These are phyloP conservation scores for Xylariaceae sp. DNA, from an alignment of 2,329 filamentous ascomycete species.

Conservation along the genomic window DNA sequence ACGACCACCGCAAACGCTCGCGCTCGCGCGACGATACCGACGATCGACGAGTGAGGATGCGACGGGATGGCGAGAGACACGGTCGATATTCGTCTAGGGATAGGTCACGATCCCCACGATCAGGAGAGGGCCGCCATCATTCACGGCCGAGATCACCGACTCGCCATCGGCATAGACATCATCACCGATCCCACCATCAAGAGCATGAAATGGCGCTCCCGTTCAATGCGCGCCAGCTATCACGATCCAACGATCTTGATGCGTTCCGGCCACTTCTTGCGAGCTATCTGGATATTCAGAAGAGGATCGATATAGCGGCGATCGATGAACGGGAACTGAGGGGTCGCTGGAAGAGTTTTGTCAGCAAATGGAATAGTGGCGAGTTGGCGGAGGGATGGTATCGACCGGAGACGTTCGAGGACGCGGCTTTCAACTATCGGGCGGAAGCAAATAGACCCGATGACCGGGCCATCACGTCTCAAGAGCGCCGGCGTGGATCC, in stretches of 20 bases:
- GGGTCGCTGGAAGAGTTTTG: conserved; percentile 90
- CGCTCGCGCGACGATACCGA: conserved; percentile 17
- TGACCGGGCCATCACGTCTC: background rate
- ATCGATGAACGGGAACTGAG: conserved; percentile 70
- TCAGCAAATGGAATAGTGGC: conserved; percentile 84
- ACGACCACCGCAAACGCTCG: conserved; percentile 18
- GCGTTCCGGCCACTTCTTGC: conserved; percentile 68
- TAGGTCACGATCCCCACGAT: conserved; percentile 19
- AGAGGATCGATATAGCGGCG: conserved; percentile 62
- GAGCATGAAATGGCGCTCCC: conserved; percentile 47
- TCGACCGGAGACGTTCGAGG: conserved; percentile 63
- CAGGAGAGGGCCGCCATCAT: background rate
- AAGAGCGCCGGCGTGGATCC: background rate
- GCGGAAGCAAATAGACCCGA: background rate
- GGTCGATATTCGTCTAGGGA: background rate
- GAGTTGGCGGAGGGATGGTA: conserved; percentile 92
- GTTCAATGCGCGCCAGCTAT: conserved; percentile 58
- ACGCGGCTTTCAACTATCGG: conserved; percentile 23
- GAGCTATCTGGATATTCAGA: conserved; percentile 84
- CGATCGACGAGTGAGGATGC: conserved; percentile 17
- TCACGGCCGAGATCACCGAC: conserved; percentile 13
- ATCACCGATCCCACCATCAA: conserved; percentile 20
- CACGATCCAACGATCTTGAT: conserved; percentile 58
- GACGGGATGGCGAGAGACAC: conserved; percentile 11
- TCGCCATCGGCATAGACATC: conserved; percentile 5